Evolutionary conservation across 352 stramenopile species (phyloP).

Genomic region (Globisporangium sylvaticum): DNA sequence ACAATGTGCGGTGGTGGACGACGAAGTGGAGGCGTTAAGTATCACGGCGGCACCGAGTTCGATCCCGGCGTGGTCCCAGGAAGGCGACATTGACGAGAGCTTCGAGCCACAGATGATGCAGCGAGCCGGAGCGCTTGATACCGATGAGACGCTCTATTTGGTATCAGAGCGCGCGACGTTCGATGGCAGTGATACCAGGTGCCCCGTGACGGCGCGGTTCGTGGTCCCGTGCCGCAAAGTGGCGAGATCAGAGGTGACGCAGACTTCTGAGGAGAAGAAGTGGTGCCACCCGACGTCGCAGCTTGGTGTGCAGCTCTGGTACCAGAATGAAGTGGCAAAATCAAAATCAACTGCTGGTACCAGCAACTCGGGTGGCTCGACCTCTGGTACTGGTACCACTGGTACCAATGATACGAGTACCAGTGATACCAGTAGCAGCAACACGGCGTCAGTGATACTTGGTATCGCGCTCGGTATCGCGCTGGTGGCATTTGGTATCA

Average conservation of each 20-base stretch:
- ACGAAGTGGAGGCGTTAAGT: neutral
- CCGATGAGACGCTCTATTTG: conserved; percentile 20
- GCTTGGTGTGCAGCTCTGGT: conserved; percentile 24
- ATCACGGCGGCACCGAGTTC: neutral
- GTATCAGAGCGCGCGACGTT: conserved; percentile 18
- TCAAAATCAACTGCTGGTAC: neutral
- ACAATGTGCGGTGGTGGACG: conserved; percentile 19
- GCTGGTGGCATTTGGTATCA: conserved; percentile 17
- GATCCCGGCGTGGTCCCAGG: conserved; percentile 21
- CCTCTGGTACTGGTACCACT: neutral
- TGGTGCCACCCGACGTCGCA: conserved; percentile 35
- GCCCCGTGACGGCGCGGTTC: conserved; percentile 24
- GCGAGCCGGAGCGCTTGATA: neutral
- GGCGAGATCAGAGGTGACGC: conserved; percentile 2
- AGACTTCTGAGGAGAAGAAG: conserved; percentile 17
- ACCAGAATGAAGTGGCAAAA: conserved; percentile 12
- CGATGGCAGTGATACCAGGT: conserved; percentile 18
- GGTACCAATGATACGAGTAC: neutral
- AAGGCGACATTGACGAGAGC: conserved; percentile 26
- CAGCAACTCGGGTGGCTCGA: neutral
- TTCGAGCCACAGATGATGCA: conserved; percentile 35
- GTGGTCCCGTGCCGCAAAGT: conserved; percentile 27
- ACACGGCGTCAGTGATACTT: conserved; percentile 22
- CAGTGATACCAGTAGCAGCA: conserved; percentile 2
- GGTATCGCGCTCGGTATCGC: conserved; percentile 20